Conservation (phyloP, 2,329 filamentous ascomycete genomes). For the Colletotrichum higginsianum region DNA sequence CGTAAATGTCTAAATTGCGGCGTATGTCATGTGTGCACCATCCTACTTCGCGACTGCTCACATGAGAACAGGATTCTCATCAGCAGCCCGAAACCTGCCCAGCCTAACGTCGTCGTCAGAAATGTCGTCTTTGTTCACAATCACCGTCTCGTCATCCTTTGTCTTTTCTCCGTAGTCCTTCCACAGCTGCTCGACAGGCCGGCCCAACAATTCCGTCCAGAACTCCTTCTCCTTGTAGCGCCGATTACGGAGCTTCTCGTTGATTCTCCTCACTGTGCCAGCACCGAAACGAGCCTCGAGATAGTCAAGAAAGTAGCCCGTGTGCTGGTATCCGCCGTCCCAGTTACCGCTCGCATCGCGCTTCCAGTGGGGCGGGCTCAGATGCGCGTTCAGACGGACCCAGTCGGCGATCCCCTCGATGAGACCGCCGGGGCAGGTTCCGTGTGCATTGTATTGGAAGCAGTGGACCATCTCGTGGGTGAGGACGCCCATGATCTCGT, state of each 20-base stretch:
- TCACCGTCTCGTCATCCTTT: constrained; percentile 42
- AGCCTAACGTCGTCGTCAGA: constrained; percentile 43
- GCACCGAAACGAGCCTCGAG: constrained; percentile 77
- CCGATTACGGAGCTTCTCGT: constrained; percentile 75
- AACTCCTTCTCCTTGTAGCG: constrained; percentile 76
- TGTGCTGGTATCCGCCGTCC: constrained; percentile 92
- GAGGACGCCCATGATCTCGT: constrained; percentile 86
- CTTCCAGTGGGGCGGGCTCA: constrained; percentile 89
- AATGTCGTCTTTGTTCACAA: constrained; percentile 46
- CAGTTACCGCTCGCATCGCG: constrained; percentile 72
- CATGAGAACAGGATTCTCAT: constrained; percentile 3
- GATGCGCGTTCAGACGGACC: constrained; percentile 81
- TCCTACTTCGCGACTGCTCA: not conserved
- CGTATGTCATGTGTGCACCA: not conserved
- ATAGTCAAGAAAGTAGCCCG: constrained; percentile 92
- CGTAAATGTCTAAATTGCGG: no score
- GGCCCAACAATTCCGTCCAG: constrained; percentile 78
- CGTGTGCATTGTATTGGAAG: constrained; percentile 82
- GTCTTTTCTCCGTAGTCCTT: constrained; percentile 72
- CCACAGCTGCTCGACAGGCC: constrained; percentile 80
- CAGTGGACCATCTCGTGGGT: constrained; percentile 97
- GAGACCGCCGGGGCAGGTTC: constrained; percentile 79
- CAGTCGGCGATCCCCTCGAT: constrained; percentile 96
- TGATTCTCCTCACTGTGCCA: constrained; percentile 74
- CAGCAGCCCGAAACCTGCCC: constrained; percentile 31